Percentiles rank a stretch among this genome's conserved stretches.
These are phyloP conservation scores for Sarcomyxa edulis DNA, from an alignment of 768 basidiomycete genomes.

Conservation along the genomic window DNA sequence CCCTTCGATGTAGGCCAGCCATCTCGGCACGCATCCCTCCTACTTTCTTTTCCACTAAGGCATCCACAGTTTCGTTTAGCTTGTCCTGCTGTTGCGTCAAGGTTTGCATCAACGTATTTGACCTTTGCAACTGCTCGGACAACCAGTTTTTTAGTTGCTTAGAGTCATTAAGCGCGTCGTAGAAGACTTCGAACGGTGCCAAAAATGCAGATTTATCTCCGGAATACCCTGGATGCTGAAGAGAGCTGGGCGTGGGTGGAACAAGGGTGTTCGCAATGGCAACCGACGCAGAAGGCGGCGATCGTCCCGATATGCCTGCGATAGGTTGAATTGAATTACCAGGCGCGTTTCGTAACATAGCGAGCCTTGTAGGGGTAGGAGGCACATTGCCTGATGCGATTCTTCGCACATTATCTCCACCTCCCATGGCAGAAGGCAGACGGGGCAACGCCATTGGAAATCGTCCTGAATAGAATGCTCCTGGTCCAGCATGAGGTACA, in stretches of 20 bases:
- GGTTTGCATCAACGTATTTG: conserved; percentile 46
- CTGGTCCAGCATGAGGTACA: conserved; percentile 45
- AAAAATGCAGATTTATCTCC: conserved; percentile 74
- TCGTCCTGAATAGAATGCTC: conserved; percentile 35
- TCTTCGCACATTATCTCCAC: conserved; percentile 39
- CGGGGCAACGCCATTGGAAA: conserved; percentile 65
- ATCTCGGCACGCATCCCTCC: conserved; percentile 60
- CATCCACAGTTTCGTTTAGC: conserved; percentile 53
- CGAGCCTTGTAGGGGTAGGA: conserved; percentile 64
- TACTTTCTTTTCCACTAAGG: conserved; percentile 56
- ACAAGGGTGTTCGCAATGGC: conserved; percentile 64
- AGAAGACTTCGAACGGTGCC: conserved; percentile 79
- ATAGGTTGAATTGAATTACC: conserved; percentile 15
- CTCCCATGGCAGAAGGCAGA: conserved; percentile 44
- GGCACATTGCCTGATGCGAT: conserved; percentile 59
- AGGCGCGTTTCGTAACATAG: conserved; percentile 33
- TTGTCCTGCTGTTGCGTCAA: conserved; percentile 60
- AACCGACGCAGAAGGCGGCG: conserved; percentile 55
- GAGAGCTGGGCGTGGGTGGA: conserved; percentile 64
- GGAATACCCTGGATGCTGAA: conserved; percentile 55
- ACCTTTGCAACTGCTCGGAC: conserved; percentile 64
- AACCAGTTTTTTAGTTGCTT: conserved; percentile 77
- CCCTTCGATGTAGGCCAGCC: conserved; percentile 47
- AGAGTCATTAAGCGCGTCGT: conserved; percentile 78
- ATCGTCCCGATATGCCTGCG: conserved; percentile 30